Evolutionary conservation across 2,329 filamentous ascomycete genomes (phyloP), one percentile per base, ranked within the genome.

Genomic region (Xylaria sp.): DNA sequence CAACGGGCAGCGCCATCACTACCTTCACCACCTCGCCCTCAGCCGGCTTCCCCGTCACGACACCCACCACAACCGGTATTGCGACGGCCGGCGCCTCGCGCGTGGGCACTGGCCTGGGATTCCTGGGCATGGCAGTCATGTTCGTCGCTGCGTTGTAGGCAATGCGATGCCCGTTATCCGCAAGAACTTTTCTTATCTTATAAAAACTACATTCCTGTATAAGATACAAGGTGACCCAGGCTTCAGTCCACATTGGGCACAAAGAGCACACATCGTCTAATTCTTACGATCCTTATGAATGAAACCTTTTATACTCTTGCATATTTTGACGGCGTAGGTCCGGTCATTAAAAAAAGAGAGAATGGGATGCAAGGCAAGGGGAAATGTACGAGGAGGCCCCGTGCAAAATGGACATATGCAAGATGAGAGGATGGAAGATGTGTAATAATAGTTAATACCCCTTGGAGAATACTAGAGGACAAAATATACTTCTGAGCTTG

Each of bases 201-300:
- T 27, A 47, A 23, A 49, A 38, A n/a, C n/a, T 7, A 25, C 58
- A 57, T 64, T 67, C 54, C 62, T 64, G 54, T 64, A 64, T 43
- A 62, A 62, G 62, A 62, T 62, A 63, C 37, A 53, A 35, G 4
- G 41, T 53, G 41, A 54, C 44, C 63, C 40, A 49, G 31, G 44
- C 23, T 25, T 43, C 40, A 55, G 49, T 41, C 37, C 41, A 21
- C 8, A 31, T 62, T 33, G 31, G 51, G 55, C 56, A 63, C 55
- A 25, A 53, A 60, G 53, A 58, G 25, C 40, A 37, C 46, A 58
- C 27, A 62, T 69, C 64, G 67, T 68, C 71, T 83, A 76, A 78
- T 84, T 84, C 64, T 66, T 66, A 85, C 83, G 82, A 83, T 85
- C 82, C 80, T 84, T 84, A 82, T 78, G 79, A 82, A 77, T 74